Conservation (phyloP, 352 stramenopile genomes). For the Phytophthora multivora region DNA sequence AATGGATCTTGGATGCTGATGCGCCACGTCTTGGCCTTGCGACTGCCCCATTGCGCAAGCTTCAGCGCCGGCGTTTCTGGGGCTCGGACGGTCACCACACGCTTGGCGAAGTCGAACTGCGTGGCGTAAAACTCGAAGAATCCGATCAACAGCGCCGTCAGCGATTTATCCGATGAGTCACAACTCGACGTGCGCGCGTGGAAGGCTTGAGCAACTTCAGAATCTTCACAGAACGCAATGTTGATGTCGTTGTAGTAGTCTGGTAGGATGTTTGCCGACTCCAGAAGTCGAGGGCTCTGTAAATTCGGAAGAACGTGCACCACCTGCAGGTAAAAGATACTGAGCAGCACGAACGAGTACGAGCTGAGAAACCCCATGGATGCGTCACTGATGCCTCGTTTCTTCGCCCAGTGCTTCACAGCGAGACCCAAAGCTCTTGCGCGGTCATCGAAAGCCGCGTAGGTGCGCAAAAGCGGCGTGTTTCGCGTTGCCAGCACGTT, state of each 20-base stretch:
- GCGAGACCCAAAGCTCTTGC: slow-evolving; percentile 92
- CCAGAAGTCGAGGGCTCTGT: slow-evolving; percentile 76
- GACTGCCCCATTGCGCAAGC: slow-evolving; percentile 42
- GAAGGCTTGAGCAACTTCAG: slow-evolving; percentile 43
- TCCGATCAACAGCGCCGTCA: slow-evolving; percentile 88
- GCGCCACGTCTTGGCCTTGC: slow-evolving; percentile 74
- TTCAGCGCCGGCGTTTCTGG: slow-evolving; percentile 49
- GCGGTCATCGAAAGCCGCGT: slow-evolving; percentile 76
- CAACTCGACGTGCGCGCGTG: slow-evolving; percentile 24
- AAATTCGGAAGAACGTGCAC: slow-evolving; percentile 94
- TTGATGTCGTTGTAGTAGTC: slow-evolving; percentile 60
- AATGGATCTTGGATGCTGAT: slow-evolving; percentile 89
- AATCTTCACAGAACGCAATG: slow-evolving; percentile 74
- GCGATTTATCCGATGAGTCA: slow-evolving; percentile 16
- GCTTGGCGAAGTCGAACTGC: slow-evolving; percentile 96
- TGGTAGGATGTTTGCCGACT: slow-evolving; percentile 35
- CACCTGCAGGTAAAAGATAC: slow-evolving; percentile 97
- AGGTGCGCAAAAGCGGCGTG: slow-evolving; percentile 78
- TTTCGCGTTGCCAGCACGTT: slow-evolving; percentile 85
- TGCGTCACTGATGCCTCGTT: slow-evolving; percentile 96
- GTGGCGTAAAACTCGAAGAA: slow-evolving; percentile 98
- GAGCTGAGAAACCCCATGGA: slow-evolving; percentile 95
- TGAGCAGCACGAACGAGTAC: slow-evolving; percentile 98
- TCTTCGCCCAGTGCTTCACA: slow-evolving; percentile 98
- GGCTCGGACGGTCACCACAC: slow-evolving; percentile 92